Base-by-base conservation (phyloP, 495 filamentous ascomycete species). In the Aspergillus olivimuriae region DNA sequence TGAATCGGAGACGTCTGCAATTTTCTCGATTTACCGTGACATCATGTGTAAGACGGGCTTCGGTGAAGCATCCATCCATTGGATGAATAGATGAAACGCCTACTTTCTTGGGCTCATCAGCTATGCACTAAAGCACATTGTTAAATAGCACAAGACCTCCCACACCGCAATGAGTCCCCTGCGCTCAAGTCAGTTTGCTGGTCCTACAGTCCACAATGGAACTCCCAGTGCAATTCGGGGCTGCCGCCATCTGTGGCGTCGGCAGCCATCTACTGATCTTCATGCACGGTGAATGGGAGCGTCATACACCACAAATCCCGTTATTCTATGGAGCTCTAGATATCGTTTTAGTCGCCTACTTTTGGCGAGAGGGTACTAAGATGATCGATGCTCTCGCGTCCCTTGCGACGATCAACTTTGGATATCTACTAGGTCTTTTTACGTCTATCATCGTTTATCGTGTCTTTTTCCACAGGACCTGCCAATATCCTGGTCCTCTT, bases 401-500 rank as follows among this genome's bases (percentile, higher is more conserved):
- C 24, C 11, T 11, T 28, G 24, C 11, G 24, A 22, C 19, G 2
- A 20, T 19, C 19, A 38, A 38, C 15, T 4, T 37, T 6, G 15
- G 47, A 11, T 41, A 43, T 34, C 20, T 41, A 11, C 8, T 24
- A 1, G 33, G 33, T 8, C 48, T 78, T 0, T 58, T 68, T 22
- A 40, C 47, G 2, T 77, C 72, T 48, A 69, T 80, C 14, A 33
- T 59, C 16, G 30, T 66, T 19, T 76, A 76, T 40, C 64, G 73
- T 7, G 19, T 50, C 7, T 70, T 61, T 46, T 68, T 73, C 42
- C 67, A 74, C 41, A 58, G 56, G 0, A 55, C 73, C 1, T 43
- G 61, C 7, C 42, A 44, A 11, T 74, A 68, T 34, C 66, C 65
- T 5, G 66, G 68, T 0, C 65, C 69, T 0, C 56, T 45, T 20